A percentile compares a stretch with the other conserved stretches of the same genome.
Conservation (phyloP, 495 filamentous ascomycete species). For the Penicillium ucsense region DNA sequence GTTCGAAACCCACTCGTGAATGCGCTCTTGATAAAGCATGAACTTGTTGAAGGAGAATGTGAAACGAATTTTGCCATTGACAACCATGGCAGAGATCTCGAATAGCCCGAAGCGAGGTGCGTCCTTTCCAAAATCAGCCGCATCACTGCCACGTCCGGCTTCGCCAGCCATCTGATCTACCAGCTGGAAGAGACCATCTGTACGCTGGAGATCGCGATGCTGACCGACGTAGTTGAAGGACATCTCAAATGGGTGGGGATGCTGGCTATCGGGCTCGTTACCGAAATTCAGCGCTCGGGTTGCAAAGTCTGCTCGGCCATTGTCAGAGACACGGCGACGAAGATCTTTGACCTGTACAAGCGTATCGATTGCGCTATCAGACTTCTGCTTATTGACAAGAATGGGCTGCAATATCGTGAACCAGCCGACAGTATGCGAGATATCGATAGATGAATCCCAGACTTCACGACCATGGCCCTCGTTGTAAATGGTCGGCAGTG, state of each 20-base stretch:
- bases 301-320: slow-evolving; percentile 43
- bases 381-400: slow-evolving; percentile 12
- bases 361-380: slow-evolving; percentile 27
- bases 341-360: slow-evolving; percentile 38
- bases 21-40: slow-evolving; percentile 47
- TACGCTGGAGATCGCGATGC: slow-evolving; percentile 51
- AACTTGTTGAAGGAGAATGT: slow-evolving; percentile 54
- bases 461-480: slow-evolving; percentile 50
- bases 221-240: slow-evolving; percentile 62
- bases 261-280: slow-evolving; percentile 24
- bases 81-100: slow-evolving; percentile 52
- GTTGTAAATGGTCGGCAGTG: slow-evolving; percentile 42
- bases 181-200: slow-evolving; percentile 52
- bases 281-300: slow-evolving; percentile 38
- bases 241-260: slow-evolving; percentile 57
- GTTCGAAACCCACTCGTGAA: slow-evolving; percentile 48
- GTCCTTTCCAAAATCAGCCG: slow-evolving; percentile 47
- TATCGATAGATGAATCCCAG: slow-evolving; percentile 41
- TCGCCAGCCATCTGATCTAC: slow-evolving; percentile 41
- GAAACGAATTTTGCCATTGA: slow-evolving; percentile 50
- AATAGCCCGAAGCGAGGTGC: slow-evolving; percentile 56
- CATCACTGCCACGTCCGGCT: slow-evolving; percentile 32
- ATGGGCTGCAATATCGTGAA: slow-evolving; percentile 50
- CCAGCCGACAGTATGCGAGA: slow-evolving; percentile 53
- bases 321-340: slow-evolving; percentile 32